A percentile compares a stretch with the other conserved stretches of the same genome.
These are phyloP conservation scores for Narthecium ossifragum DNA, from an alignment of 106 monocot genomes.

Conservation along the genomic window DNA sequence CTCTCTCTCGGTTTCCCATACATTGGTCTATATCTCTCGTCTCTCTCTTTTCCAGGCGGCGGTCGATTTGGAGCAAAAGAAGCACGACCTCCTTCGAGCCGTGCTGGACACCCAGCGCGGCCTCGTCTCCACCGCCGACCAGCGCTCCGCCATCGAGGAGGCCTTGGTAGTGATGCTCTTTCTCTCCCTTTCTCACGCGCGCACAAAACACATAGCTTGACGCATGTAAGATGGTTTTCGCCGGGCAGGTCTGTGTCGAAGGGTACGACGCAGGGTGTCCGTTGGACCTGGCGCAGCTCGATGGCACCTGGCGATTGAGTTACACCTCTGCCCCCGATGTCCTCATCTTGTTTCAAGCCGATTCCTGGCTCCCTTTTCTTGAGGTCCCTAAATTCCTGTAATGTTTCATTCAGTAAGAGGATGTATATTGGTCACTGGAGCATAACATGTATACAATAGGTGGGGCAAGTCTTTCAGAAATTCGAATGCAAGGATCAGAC, in stretches of 20 bases:
- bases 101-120: constrained; percentile 90
- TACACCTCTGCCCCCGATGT: constrained; percentile 91
- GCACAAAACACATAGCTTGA: too few species aligned
- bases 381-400: constrained; percentile 24
- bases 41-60: constrained; percentile 1
- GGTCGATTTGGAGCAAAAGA: constrained; percentile 59
- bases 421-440: background rate
- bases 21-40: too few species aligned
- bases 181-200: background rate
- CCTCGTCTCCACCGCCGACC: constrained; percentile 53
- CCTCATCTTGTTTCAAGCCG: constrained; percentile 76
- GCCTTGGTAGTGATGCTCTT: constrained; percentile 39
- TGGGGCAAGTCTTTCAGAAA: constrained; percentile 94
- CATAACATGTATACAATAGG: constrained; percentile 36
- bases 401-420: background rate
- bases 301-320: constrained; percentile 81
- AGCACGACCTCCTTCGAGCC: constrained; percentile 65
- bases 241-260: constrained; percentile 57
- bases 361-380: constrained; percentile 58
- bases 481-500: constrained; percentile 66
- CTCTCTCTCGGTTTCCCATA: background rate
- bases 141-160: constrained; percentile 88
- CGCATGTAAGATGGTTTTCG: background rate
- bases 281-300: constrained; percentile 50
- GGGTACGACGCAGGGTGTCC: constrained; percentile 42